A percentile compares a stretch with the other conserved stretches of the same genome.
Conservation (phyloP, 257 asterid genomes). For the Scutellaria galericulata region DNA sequence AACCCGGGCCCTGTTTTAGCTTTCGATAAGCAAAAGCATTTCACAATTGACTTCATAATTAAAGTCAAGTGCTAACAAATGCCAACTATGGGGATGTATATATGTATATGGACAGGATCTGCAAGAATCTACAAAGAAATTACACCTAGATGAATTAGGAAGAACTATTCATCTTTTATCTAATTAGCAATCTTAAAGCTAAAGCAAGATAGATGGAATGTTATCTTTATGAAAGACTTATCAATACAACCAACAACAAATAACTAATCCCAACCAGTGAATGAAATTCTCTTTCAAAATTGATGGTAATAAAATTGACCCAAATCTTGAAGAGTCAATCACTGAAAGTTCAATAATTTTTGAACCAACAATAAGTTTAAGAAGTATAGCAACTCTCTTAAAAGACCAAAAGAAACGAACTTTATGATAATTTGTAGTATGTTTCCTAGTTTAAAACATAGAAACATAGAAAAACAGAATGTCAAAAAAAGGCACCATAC, state of each 20-base stretch:
- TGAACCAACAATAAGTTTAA: neutral
- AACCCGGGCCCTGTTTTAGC: conserved; percentile 40
- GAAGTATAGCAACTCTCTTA: conserved; percentile 11
- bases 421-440: neutral
- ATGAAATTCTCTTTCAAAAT: neutral
- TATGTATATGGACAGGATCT: neutral
- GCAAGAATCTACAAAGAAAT: conserved; percentile 2
- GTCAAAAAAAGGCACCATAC: conserved; percentile 21
- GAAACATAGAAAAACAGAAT: conserved; percentile 30
- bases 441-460: conserved; percentile 18
- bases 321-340: conserved; percentile 21
- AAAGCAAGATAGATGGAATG: conserved; percentile 1
- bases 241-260: neutral
- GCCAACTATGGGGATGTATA: conserved; percentile 27
- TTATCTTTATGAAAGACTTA: neutral
- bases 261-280: neutral
- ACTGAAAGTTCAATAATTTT: neutral
- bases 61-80: conserved; percentile 12
- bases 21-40: conserved; percentile 58
- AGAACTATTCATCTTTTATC: neutral
- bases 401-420: neutral
- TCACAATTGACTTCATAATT: conserved; percentile 49
- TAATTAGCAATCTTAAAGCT: neutral
- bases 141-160: neutral
- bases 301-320: neutral